Conservation (phyloP, 345 rosid genomes). For the Gossypium ekmanianum region DNA sequence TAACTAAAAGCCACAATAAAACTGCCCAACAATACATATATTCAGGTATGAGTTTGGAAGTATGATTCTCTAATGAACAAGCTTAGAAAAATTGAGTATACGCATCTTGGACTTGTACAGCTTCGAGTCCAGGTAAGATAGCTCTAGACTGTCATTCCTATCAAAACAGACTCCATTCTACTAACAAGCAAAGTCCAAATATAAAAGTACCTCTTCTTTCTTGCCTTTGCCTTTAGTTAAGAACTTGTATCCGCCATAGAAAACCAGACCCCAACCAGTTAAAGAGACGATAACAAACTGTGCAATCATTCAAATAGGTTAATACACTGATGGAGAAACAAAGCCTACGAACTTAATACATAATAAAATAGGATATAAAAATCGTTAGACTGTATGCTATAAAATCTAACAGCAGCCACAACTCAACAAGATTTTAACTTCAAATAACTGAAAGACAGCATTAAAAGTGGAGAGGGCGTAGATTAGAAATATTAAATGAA, state of each 20-base stretch:
- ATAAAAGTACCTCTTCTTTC: slow-evolving; percentile 45
- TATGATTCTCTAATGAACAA: background rate
- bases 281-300: slow-evolving; percentile 70
- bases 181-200: background rate
- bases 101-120: background rate
- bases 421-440: background rate
- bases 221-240: slow-evolving; percentile 40
- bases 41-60: background rate
- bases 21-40: background rate
- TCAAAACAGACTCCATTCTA: background rate
- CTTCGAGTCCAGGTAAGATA: background rate
- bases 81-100: background rate
- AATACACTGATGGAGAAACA: slow-evolving; percentile 2
- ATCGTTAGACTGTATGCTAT: background rate
- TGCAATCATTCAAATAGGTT: slow-evolving; percentile 12
- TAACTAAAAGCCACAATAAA: background rate
- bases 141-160: background rate
- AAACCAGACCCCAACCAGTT: slow-evolving; percentile 58
- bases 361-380: background rate
- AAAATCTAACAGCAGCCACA: background rate
- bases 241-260: slow-evolving; percentile 54
- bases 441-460: background rate
- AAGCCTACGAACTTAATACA: background rate
- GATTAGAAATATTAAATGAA: background rate
- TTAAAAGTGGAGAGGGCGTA: background rate